Percentiles rank a stretch among this genome's conserved stretches.
Conservation (phyloP, 805 yeast genomes). For the Saccharomycopsis selenospora region DNA sequence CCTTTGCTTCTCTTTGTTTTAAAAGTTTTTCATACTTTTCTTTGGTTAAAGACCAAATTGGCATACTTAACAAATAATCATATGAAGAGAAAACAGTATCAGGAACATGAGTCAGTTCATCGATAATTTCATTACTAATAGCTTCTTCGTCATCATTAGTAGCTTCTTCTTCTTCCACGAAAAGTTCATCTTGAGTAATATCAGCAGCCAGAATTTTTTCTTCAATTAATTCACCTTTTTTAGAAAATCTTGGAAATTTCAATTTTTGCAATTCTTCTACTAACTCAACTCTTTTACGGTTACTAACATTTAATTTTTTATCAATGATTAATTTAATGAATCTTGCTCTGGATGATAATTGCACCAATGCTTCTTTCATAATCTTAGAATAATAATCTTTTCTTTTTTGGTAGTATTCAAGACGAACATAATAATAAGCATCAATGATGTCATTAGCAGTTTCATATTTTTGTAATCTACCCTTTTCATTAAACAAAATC, state of each 20-base stretch:
- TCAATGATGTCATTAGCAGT: constrained; percentile 66
- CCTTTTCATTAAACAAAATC: constrained; percentile 92
- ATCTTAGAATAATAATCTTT: constrained; percentile 71
- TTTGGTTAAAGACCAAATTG: constrained; percentile 85
- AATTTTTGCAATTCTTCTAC: constrained; percentile 53
- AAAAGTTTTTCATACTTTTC: constrained; percentile 81
- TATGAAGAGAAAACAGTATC: constrained; percentile 55
- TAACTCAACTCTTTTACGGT: constrained; percentile 61
- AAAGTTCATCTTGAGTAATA: constrained; percentile 33
- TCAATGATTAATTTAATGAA: constrained; percentile 89
- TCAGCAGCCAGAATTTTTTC: constrained; percentile 22
- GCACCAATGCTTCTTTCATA: constrained; percentile 67
- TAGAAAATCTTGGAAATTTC: constrained; percentile 67
- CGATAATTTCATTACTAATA: constrained; percentile 21
- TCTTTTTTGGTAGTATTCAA: constrained; percentile 85
- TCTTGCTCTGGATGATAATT: constrained; percentile 74
- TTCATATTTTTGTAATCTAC: constrained; percentile 78
- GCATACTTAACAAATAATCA: constrained; percentile 88
- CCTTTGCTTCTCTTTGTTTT: constrained; percentile 64
- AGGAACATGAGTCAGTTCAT: constrained; percentile 34
- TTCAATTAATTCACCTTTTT: constrained; percentile 25
- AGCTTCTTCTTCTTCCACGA: constrained; percentile 31
- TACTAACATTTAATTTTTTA: constrained; percentile 58
- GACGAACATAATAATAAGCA: constrained; percentile 79
- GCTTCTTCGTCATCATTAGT: constrained; percentile 32